Conservation (phyloP, 768 basidiomycete species). For the Tricholoma sp. region DNA sequence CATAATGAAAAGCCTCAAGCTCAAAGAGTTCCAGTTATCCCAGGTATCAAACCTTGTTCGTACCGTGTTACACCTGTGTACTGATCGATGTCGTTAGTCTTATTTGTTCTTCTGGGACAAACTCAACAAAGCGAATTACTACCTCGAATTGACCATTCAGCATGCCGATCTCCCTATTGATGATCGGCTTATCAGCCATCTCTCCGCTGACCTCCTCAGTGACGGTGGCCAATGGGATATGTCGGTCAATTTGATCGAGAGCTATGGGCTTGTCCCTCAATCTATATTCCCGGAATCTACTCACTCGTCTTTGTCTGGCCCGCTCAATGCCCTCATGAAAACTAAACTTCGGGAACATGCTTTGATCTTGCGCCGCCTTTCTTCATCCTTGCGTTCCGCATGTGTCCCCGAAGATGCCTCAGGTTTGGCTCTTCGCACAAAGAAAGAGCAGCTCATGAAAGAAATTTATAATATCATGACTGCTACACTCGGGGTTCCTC, state of each 20-base stretch:
- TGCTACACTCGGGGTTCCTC: slow-evolving; percentile 84
- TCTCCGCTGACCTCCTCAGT: slow-evolving; percentile 72
- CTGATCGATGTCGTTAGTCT: slow-evolving; percentile 36
- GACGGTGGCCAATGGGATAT: slow-evolving; percentile 98
- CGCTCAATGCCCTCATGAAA: slow-evolving; percentile 77
- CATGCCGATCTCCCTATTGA: slow-evolving; percentile 76
- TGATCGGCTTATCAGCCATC: slow-evolving; percentile 73
- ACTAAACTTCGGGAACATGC: slow-evolving; percentile 90
- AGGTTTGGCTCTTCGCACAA: slow-evolving; percentile 55
- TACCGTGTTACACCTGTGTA: neutral
- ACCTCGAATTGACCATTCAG: slow-evolving; percentile 83
- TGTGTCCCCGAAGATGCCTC: slow-evolving; percentile 43
- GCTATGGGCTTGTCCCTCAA: slow-evolving; percentile 87
- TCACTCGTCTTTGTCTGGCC: slow-evolving; percentile 66
- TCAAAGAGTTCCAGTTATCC: slow-evolving; percentile 88
- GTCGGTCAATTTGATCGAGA: slow-evolving; percentile 55
- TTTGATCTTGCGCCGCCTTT: slow-evolving; percentile 67
- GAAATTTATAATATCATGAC: slow-evolving; percentile 83
- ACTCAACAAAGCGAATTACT: slow-evolving; percentile 90
- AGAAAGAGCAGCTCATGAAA: slow-evolving; percentile 82
- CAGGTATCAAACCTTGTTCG: slow-evolving; percentile 46
- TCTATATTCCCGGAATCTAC: slow-evolving; percentile 77
- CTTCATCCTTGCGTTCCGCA: slow-evolving; percentile 46
- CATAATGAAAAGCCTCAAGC: slow-evolving; percentile 78
- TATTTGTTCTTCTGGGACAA: slow-evolving; percentile 98